phyloP scores from a whole-genome alignment of 2,329 filamentous ascomycete genomes.

The Trichoderma endophyticum region DNA sequence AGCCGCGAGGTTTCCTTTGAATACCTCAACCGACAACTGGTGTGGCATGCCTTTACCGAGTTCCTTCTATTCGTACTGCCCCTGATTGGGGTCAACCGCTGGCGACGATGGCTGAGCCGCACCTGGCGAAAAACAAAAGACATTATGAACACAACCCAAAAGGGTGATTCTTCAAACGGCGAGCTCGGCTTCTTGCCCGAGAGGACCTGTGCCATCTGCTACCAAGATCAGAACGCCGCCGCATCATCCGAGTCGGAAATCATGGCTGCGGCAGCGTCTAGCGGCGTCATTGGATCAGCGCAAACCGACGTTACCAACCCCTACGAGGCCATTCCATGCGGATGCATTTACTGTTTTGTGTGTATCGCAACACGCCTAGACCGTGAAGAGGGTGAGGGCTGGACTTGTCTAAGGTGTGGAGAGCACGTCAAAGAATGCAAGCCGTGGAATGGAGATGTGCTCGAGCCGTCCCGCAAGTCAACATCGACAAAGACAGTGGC shows the following conservation, averaged over 20 bases:
- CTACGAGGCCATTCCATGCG: constrained; percentile 85
- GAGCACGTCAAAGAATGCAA: constrained; percentile 79
- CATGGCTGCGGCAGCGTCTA: constrained; percentile 65
- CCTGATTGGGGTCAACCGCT: constrained; percentile 88
- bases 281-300: constrained; percentile 80
- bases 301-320: constrained; percentile 95
- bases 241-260: constrained; percentile 72
- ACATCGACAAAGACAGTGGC: constrained; percentile 54
- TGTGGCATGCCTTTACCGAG: constrained; percentile 99
- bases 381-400: constrained; percentile 89
- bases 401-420: constrained; percentile 86
- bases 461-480: constrained; percentile 51
- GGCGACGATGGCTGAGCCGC: constrained; percentile 83
- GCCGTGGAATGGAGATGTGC: constrained; percentile 87
- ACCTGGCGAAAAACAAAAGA: constrained; percentile 80
- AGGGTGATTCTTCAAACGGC: constrained; percentile 57
- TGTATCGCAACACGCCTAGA: constrained; percentile 89
- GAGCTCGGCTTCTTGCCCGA: constrained; percentile 86
- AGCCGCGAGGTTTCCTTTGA: constrained; percentile 94
- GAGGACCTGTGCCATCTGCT: constrained; percentile 94
- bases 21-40: constrained; percentile 93
- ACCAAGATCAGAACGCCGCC: constrained; percentile 80
- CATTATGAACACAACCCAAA: constrained; percentile 52
- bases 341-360: constrained; percentile 93
- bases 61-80: constrained; percentile 97